Evolutionary conservation across 164 flowering plant genomes (phyloP).

Genomic region (Vitis rotundifolia): DNA sequence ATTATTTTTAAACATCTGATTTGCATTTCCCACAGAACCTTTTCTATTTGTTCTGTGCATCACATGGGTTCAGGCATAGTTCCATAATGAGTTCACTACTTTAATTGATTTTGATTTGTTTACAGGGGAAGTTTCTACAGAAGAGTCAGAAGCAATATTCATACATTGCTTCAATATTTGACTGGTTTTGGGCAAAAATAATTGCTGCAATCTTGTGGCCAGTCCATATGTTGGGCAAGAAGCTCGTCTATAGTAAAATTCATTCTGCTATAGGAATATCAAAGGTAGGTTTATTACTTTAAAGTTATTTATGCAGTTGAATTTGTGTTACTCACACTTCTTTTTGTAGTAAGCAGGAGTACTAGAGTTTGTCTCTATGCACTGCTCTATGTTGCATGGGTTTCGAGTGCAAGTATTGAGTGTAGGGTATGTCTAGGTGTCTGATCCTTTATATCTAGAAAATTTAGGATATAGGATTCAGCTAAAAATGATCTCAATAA

Average conservation of each 20-base stretch:
- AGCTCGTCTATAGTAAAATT: constrained; percentile 76
- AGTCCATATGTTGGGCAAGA: constrained; percentile 70
- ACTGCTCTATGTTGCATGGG: no score
- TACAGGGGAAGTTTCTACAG: constrained; percentile 73
- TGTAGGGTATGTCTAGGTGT: no score
- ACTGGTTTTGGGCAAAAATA: constrained; percentile 66
- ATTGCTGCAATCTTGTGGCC: constrained; percentile 67
- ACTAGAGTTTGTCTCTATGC: no score
- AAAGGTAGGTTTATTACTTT: constrained; percentile 49
- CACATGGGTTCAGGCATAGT: background rate
- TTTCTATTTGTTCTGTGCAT: constrained; percentile 2
- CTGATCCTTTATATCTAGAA: no score
- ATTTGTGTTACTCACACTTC: background rate
- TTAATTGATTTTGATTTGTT: constrained; percentile 8
- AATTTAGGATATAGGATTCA: no score
- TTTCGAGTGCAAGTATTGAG: no score
- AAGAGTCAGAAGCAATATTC: constrained; percentile 41
- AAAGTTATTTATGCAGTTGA: no score
- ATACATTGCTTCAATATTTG: constrained; percentile 40
- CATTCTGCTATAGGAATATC: constrained; percentile 80
- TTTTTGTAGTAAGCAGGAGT: background rate
- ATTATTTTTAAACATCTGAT: background rate
- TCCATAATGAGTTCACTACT: background rate
- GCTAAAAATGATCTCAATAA: no score
- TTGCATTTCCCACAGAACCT: background rate